Base-by-base conservation (phyloP, 257 asterid species). In the Solanum commersonii region DNA sequence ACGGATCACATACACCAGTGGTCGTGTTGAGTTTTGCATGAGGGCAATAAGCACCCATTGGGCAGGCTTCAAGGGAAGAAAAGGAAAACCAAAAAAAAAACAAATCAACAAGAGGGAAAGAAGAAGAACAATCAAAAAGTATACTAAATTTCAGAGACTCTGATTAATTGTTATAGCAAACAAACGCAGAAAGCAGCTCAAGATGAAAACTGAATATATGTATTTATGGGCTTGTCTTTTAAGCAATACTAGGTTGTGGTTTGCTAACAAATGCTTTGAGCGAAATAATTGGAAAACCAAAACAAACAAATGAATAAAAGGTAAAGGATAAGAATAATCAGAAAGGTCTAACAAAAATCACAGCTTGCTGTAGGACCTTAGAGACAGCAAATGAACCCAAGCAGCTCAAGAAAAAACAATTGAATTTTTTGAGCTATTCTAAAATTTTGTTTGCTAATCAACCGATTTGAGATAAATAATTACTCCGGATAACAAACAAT, bases 1-100 rank as follows among this genome's bases (percentile, higher is more conserved):
- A 95, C 99, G 99, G 99, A 81, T 94, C 97, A 88, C 99, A 96
- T 86, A 83, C 83, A 82, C 97, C 94, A 52, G 94, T 92, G 38
- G 46, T 22, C 3, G 33, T 81, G 88, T 95, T 93, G 87, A 92
- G 91, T 84, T 90, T 92, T 70, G 98, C 96, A 86, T 89, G 92
- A 82, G 99, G 99, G 88, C 99, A 96, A 83, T 94, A 94, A 40
- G 99, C 94, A 90, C 99, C 99, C 90, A 95, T 82, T 14, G 99
- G 99, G 86, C 99, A 96, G 22, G 99, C 99, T 96, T 87, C 93
- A 90, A 82, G 71, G 49, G 83, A 91, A 35, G 76, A 63, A 87
- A 88, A 87, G 33, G 89, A 89, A 85, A 84, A 27, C 65, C 42
- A 40, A 85, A 44, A 44, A 44, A 44, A 31, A 38, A 31, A 25